Evolutionary conservation across 768 basidiomycete genomes (phyloP).

Genomic region (Saitozyma sp.): DNA sequence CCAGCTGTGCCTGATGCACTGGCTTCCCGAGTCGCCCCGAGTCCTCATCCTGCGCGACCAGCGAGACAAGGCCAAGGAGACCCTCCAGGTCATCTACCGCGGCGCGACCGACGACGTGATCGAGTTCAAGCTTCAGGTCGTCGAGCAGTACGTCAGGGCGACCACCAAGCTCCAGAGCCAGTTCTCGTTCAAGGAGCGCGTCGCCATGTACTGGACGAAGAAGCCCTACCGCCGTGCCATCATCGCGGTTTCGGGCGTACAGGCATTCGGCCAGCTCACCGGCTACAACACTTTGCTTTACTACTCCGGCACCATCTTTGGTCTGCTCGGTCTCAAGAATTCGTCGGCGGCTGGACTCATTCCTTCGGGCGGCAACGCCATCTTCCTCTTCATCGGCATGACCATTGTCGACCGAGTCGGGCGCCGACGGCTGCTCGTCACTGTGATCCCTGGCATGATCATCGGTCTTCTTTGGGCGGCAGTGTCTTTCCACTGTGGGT

Average conservation of each 20-base stretch:
- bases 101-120: constrained; percentile 11
- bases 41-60: constrained; percentile 12
- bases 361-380: constrained; percentile 16
- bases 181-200: constrained; percentile 1
- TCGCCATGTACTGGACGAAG: constrained; percentile 13
- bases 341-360: constrained; percentile 17
- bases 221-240: constrained; percentile 22
- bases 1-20: constrained; percentile 18
- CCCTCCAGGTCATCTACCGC: constrained; percentile 14
- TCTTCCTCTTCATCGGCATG: constrained; percentile 16
- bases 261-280: constrained; percentile 25
- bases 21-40: constrained; percentile 30
- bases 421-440: constrained; percentile 17
- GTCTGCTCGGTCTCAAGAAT: constrained; percentile 20
- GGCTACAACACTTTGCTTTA: constrained; percentile 31
- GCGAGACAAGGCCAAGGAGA: constrained; percentile 14
- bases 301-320: constrained; percentile 20
- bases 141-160: constrained; percentile 8
- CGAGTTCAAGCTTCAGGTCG: constrained; percentile 25
- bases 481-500: constrained; percentile 14
- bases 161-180: constrained; percentile 13
- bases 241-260: constrained; percentile 17
- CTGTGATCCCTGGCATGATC: constrained; percentile 17
- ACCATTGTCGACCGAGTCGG: constrained; percentile 23
- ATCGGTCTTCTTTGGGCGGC: constrained; percentile 15